Percentiles rank a stretch among this genome's conserved stretches.
Conservation (phyloP, 2,329 filamentous ascomycete species). For the Pseudogymnoascus sp. region DNA sequence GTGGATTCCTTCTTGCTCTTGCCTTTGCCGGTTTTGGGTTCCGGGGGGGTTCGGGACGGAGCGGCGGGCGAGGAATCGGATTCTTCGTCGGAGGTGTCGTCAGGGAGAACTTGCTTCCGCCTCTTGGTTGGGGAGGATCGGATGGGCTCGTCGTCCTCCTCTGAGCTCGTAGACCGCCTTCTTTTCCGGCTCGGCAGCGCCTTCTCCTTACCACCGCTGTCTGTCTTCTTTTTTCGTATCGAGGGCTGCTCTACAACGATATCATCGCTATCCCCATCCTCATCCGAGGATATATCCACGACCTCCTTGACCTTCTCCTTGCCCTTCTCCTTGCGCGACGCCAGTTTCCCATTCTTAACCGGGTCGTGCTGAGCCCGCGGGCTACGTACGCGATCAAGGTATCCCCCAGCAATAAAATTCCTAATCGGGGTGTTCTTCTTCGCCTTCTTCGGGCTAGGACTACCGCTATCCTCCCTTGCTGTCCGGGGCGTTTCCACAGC, state of each 20-base stretch:
- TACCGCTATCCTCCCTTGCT: not conserved
- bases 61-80: not conserved
- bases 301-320: not conserved
- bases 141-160: not conserved
- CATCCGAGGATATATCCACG: not conserved
- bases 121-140: not conserved
- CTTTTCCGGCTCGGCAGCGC: not conserved
- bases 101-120: not conserved
- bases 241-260: not conserved
- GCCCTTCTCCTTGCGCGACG: not conserved
- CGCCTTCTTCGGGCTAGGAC: not conserved
- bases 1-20: not conserved
- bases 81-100: not conserved
- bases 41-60: not conserved
- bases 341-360: not conserved
- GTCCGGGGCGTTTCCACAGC: not conserved
- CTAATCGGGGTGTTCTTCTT: not conserved
- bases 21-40: not conserved
- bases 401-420: not conserved
- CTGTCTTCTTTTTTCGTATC: not conserved
- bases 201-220: not conserved
- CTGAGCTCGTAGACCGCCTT: not conserved
- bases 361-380: not conserved
- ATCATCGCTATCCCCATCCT: not conserved
- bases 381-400: not conserved